Conservation (phyloP, 202 grass and related monocot genomes). For the Dendrocalamus latiflorus region DNA sequence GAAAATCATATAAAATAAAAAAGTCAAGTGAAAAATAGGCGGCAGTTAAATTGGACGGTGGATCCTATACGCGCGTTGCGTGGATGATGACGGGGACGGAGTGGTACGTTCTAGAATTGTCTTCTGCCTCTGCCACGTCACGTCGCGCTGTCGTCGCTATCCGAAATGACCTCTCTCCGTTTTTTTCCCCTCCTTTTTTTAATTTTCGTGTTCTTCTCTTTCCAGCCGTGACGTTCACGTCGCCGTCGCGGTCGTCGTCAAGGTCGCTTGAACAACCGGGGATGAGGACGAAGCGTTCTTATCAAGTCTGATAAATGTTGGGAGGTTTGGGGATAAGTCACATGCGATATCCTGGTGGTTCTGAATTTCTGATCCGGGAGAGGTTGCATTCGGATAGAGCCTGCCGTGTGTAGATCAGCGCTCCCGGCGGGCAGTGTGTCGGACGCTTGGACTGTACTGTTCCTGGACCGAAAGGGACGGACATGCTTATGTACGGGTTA, state of each 20-base stretch:
- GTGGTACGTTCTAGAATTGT: background rate
- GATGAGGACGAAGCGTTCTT: background rate
- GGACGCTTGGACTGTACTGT: background rate
- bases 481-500: no score
- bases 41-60: no score
- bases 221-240: background rate
- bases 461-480: background rate
- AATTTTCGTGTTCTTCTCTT: background rate
- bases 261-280: background rate
- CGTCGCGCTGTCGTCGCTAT: slow-evolving; percentile 23
- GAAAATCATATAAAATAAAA: no score
- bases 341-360: background rate
- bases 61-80: background rate
- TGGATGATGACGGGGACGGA: slow-evolving; percentile 23
- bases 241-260: no score
- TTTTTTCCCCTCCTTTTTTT: background rate
- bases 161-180: background rate
- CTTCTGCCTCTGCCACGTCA: background rate
- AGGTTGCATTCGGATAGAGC: background rate
- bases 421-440: background rate
- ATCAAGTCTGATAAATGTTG: background rate
- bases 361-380: background rate
- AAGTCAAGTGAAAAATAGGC: no score
- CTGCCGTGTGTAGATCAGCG: background rate
- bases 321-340: background rate